Evolutionary conservation across 371 early-diverging fungal species (phyloP).

Genomic region (Phascolomyces articulosus): DNA sequence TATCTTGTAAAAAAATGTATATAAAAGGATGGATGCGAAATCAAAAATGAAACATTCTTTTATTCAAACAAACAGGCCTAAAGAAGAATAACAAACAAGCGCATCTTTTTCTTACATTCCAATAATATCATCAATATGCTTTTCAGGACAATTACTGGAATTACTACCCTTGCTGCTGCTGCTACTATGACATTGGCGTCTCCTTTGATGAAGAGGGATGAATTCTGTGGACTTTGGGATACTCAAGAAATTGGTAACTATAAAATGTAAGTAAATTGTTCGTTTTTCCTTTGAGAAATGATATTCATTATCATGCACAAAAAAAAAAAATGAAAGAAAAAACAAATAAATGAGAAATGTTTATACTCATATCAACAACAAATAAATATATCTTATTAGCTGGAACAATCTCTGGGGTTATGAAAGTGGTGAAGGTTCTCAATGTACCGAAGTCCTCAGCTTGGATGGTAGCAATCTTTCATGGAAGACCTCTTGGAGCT

Average conservation of each 20-base stretch:
- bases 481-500: slow-evolving; percentile 15
- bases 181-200: not conserved
- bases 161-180: slow-evolving; percentile 1
- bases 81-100: no score
- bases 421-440: slow-evolving; percentile 11
- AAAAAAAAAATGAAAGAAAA: no score
- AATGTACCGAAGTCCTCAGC: slow-evolving; percentile 14
- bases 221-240: slow-evolving; percentile 18
- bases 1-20: no score
- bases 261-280: not conserved
- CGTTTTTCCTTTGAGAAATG: no score
- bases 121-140: not conserved
- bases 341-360: no score
- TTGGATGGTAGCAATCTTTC: slow-evolving; percentile 8
- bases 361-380: no score
- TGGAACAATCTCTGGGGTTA: slow-evolving; percentile 16
- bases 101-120: no score
- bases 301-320: no score
- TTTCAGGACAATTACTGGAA: not conserved
- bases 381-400: not conserved
- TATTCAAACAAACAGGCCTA: no score
- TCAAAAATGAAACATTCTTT: not conserved
- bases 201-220: not conserved
- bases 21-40: not conserved
- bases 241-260: slow-evolving; percentile 8